Evolutionary conservation across 116 monocot genomes (phyloP), one percentile per base, ranked within the genome.

Genomic region (Dioscorea cayenensis): DNA sequence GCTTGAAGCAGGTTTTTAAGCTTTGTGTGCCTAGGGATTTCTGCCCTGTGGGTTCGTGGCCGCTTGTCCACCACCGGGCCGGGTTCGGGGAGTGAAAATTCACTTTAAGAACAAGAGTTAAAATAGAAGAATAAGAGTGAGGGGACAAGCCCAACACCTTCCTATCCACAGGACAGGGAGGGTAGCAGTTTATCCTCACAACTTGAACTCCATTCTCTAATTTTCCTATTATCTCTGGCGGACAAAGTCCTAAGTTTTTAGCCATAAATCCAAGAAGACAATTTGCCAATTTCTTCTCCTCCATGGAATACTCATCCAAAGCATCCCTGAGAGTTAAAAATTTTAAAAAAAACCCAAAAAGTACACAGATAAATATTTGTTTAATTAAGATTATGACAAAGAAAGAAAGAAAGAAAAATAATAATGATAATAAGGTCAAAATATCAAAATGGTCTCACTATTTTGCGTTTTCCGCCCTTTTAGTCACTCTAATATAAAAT

Each of bases 121-220:
- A 19, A 14, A 10, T 22, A 51, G 25, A 17, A 21, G 49, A 48
- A 67, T 67, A 49, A 23, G 67, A 48, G 22, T 67, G 67, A 16
- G 71, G 61, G 32, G 71, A 79, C 27, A 84, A n/a, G 28, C 84
- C 84, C 6, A 84, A 36, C 8, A 79, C 79, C 70, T 81, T 70
- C 28, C 73, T 36, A 3, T 64, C 37, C 14, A 70, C 51, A 2
- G 66, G 70, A 49, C 84, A 84, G 2, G 79, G 76, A 0, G 80
- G 84, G 22, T 84, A 84, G 66, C 80, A 80, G 48, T 77, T 84
- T 28, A 74, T 77, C 55, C 80, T 73, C 28, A 77, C n/a, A 55
- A 38, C 35, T 64, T 84, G 84, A 7, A 29, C 28, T 12, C 38
- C 49, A 8, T 76, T 69, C 19, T 51, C 51, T 27, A 65, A 76